Evolutionary conservation across 768 basidiomycete genomes (phyloP).

Genomic region (Crepidotus variabilis): DNA sequence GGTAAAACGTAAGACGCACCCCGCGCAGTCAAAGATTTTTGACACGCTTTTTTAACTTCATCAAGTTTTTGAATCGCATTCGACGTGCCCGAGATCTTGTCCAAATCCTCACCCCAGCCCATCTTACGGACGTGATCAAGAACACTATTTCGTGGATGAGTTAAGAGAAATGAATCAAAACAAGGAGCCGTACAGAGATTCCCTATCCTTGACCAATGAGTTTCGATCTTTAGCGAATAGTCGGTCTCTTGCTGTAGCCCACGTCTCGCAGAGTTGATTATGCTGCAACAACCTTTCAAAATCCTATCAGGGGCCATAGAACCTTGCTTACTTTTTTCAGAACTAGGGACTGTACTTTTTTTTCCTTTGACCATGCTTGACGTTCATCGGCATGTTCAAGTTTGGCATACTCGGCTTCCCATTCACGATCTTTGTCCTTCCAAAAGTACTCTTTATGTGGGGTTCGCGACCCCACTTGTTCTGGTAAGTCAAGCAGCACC

Average conservation of each 20-base stretch:
- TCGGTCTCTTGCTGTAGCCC: neutral
- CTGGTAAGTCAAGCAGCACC: too few species aligned
- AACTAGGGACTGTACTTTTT: neutral
- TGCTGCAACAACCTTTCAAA: neutral
- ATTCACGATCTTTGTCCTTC: neutral
- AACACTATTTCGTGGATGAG: conserved; percentile 1
- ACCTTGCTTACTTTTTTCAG: neutral
- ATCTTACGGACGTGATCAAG: neutral
- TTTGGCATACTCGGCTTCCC: neutral
- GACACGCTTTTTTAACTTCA: neutral
- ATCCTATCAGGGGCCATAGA: neutral
- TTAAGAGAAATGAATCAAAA: neutral
- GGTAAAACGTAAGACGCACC: neutral
- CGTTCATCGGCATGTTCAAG: neutral
- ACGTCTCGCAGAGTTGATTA: neutral
- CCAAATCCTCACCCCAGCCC: conserved; percentile 8
- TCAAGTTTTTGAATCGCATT: neutral
- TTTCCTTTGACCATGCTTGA: neutral
- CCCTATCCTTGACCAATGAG: neutral
- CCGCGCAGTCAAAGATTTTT: neutral
- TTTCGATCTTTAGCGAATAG: neutral
- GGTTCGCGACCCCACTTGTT: neutral
- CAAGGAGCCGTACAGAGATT: conserved; percentile 1
- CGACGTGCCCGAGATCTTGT: neutral
- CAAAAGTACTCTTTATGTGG: neutral